A percentile compares a stretch with the other conserved stretches of the same genome.
Conservation (phyloP, 495 filamentous ascomycete species). For the Rusavskia elegans region DNA sequence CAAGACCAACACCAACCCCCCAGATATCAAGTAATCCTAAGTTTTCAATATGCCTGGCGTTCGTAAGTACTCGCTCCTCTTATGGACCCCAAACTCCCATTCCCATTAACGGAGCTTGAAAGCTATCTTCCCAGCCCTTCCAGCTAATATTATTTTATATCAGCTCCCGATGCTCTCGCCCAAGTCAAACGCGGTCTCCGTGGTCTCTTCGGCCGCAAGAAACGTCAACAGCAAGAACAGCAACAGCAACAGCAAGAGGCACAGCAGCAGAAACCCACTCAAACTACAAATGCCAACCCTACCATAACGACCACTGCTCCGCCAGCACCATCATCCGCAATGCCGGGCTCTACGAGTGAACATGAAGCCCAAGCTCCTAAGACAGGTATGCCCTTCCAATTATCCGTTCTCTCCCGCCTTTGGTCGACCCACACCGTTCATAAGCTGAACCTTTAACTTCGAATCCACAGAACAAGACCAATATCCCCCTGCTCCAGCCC, state of each 20-base stretch:
- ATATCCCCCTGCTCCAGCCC: not conserved
- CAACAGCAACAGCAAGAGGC: not conserved
- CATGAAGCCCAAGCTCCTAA: not conserved
- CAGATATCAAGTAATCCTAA: not conserved
- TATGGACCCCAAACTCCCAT: not conserved
- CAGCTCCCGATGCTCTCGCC: slow-evolving; percentile 12
- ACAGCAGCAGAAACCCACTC: not conserved
- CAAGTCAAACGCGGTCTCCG: slow-evolving; percentile 11
- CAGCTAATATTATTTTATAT: not conserved
- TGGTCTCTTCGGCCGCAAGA: slow-evolving; percentile 10
- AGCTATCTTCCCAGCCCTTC: not conserved
- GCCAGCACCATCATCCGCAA: not conserved
- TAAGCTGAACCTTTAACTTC: not conserved
- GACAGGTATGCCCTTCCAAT: not conserved
- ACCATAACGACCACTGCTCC: slow-evolving; percentile 1
- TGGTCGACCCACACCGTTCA: not conserved
- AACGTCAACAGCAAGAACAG: slow-evolving; percentile 5
- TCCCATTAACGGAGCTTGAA: not conserved
- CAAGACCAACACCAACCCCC: not conserved
- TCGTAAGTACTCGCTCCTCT: slow-evolving; percentile 4
- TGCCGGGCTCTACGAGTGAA: not conserved
- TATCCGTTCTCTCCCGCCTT: not conserved
- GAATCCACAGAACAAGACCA: not conserved
- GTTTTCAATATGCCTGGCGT: slow-evolving; percentile 10
- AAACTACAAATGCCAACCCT: not conserved